phyloP scores from a whole-genome alignment of 495 filamentous ascomycete species.

The Elasticomyces elasticus region DNA sequence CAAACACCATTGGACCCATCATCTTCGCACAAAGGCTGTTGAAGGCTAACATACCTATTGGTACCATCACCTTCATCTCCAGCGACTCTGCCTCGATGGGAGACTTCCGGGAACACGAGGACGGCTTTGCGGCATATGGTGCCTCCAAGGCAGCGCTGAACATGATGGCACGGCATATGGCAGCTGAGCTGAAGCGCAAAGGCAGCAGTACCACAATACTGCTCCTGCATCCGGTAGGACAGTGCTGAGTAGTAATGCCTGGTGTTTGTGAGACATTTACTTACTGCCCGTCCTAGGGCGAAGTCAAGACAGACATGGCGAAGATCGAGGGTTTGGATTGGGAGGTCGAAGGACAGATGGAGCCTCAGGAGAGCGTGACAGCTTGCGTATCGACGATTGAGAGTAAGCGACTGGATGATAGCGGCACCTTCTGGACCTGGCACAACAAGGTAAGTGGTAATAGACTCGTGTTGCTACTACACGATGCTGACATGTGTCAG shows the following conservation, averaged over 20 bases:
- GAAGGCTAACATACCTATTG: conserved; percentile 35
- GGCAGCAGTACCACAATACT: conserved; percentile 39
- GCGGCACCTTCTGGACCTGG: conserved; percentile 49
- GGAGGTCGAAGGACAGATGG: conserved; percentile 44
- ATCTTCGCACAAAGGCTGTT: conserved; percentile 45
- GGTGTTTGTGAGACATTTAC: no score
- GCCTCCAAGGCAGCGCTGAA: conserved; percentile 52
- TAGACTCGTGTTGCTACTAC: neutral
- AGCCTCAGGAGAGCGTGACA: conserved; percentile 38
- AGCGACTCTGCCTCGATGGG: conserved; percentile 41
- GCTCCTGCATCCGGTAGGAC: conserved; percentile 48
- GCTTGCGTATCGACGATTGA: conserved; percentile 43
- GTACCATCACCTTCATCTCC: conserved; percentile 43
- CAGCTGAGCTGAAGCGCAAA: conserved; percentile 42
- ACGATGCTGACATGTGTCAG: conserved; percentile 4
- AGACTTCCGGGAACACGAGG: conserved; percentile 43
- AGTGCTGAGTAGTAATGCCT: no score
- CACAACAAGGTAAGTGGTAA: conserved; percentile 36
- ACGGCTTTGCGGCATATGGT: conserved; percentile 50
- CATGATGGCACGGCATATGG: conserved; percentile 46
- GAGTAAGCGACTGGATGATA: conserved; percentile 39
- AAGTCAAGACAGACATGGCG: conserved; percentile 46
- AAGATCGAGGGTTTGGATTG: conserved; percentile 37
- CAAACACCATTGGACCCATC: conserved; percentile 50
- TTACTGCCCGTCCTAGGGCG: no score